phyloP scores from a whole-genome alignment of 78 protist species.

The Carpediemonas membranifera region DNA sequence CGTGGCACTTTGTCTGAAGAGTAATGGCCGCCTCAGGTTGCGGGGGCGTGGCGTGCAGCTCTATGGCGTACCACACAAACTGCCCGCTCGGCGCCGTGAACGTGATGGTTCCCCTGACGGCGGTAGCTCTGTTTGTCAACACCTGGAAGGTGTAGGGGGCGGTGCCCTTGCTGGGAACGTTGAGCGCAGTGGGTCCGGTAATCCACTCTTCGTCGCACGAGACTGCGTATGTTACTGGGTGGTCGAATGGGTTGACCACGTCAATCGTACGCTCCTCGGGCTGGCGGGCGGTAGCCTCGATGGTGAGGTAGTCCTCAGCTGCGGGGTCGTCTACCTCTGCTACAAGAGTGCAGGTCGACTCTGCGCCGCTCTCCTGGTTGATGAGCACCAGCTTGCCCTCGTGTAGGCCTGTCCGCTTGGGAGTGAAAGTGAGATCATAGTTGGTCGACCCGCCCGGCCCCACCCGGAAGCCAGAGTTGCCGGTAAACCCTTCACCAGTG shows the following conservation, averaged over 20 bases:
- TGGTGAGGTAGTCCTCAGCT: slow-evolving; percentile 32
- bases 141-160: too few relatives aligned
- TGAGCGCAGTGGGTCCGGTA: too few relatives aligned
- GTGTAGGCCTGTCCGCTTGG: neutral
- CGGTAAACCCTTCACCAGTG: too few relatives aligned
- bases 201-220: too few relatives aligned
- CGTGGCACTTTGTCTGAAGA: slow-evolving; percentile 11
- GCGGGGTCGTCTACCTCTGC: slow-evolving; percentile 44
- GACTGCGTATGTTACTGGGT: too few relatives aligned
- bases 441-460: neutral
- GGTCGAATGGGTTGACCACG: too few relatives aligned
- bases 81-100: slow-evolving; percentile 37
- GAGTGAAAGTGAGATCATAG: slow-evolving; percentile 11
- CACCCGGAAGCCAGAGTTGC: neutral
- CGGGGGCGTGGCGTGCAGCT: slow-evolving; percentile 31
- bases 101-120: slow-evolving; percentile 30
- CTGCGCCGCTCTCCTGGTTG: slow-evolving; percentile 17
- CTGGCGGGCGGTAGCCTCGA: slow-evolving; percentile 28
- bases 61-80: slow-evolving; percentile 47
- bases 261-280: too few relatives aligned
- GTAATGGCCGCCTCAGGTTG: slow-evolving; percentile 17
- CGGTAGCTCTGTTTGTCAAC: too few relatives aligned
- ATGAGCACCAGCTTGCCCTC: slow-evolving; percentile 21
- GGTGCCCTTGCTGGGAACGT: too few relatives aligned
- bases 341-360: slow-evolving; percentile 19